Percentiles rank a stretch among this genome's conserved stretches.
Conservation (phyloP, 176 grass and related monocot species). For the Eleusine indica region DNA sequence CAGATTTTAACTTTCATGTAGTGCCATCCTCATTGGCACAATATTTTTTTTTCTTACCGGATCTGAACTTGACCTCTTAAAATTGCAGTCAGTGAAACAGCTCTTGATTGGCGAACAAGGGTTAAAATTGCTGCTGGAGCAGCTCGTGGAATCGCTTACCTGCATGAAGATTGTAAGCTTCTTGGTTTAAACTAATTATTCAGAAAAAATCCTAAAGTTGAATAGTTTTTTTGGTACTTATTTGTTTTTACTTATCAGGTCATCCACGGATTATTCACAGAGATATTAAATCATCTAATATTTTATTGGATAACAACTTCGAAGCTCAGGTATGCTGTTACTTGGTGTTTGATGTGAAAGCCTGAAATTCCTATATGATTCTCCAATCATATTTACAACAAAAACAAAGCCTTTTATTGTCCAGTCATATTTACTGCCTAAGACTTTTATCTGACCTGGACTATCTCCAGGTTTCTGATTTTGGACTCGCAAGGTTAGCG, state of each 20-base stretch:
- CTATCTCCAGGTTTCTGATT: conserved; percentile 89
- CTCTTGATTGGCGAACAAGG: conserved; percentile 85
- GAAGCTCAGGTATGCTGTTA: conserved; percentile 83
- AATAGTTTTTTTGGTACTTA: conserved; percentile 41
- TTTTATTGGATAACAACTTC: conserved; percentile 94
- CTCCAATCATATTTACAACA: conserved; percentile 1
- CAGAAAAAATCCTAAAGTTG: neutral
- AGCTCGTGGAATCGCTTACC: conserved; percentile 96
- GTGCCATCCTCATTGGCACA: neutral
- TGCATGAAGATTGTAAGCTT: conserved; percentile 97
- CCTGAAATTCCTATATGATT: neutral
- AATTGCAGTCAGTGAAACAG: conserved; percentile 69
- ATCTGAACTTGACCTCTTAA: conserved; percentile 31
- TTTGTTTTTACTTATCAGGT: conserved; percentile 59
- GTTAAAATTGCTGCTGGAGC: conserved; percentile 93
- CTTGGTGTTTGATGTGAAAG: conserved; percentile 2
- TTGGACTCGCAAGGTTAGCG: conserved; percentile 96
- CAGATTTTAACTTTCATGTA: neutral
- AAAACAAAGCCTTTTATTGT: neutral
- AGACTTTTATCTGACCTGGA: conserved; percentile 6
- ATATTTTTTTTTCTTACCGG: conserved; percentile 4
- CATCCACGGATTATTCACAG: conserved; percentile 98
- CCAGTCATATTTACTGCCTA: neutral
- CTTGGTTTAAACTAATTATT: conserved; percentile 13
- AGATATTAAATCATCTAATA: conserved; percentile 99